Evolutionary conservation across 2,329 filamentous ascomycete genomes (phyloP).

Genomic region (Plectosphaerella cucumerina): DNA sequence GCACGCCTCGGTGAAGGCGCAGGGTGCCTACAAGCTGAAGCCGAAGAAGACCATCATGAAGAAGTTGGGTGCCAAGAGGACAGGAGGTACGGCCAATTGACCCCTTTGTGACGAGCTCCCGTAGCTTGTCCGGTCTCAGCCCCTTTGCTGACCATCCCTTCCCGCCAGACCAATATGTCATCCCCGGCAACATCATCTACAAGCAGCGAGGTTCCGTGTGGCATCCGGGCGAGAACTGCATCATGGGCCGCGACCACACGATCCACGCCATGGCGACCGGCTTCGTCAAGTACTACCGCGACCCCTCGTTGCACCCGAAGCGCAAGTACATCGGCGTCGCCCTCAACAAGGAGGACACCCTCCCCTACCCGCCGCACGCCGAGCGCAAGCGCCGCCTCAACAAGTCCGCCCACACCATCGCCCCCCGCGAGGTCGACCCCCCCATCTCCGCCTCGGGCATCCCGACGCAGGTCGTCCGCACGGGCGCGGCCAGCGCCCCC

Average conservation of each 20-base stretch:
- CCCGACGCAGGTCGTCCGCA: conserved; percentile 39
- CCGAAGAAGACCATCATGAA: conserved; percentile 63
- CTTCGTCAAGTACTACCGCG: conserved; percentile 96
- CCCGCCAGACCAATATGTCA: conserved; percentile 75
- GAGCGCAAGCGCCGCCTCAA: conserved; percentile 72
- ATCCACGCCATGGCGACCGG: conserved; percentile 82
- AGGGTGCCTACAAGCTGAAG: conserved; percentile 64
- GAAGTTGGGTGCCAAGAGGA: conserved; percentile 91
- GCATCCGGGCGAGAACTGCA: conserved; percentile 93
- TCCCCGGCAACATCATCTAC: conserved; percentile 97
- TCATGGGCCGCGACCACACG: conserved; percentile 93
- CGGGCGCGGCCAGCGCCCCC: conserved; percentile 17
- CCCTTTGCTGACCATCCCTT: conserved; percentile 6
- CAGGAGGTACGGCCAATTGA: conserved; percentile 59
- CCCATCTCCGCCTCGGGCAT: conserved; percentile 46
- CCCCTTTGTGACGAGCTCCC: too few relatives aligned
- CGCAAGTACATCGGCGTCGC: conserved; percentile 93
- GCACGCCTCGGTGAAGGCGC: conserved; percentile 57
- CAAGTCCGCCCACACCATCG: conserved; percentile 56
- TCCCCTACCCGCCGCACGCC: conserved; percentile 73
- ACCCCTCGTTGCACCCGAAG: conserved; percentile 76
- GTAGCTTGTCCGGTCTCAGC: not conserved
- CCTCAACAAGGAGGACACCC: conserved; percentile 73
- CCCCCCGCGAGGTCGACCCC: conserved; percentile 28
- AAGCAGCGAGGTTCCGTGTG: conserved; percentile 91